These are phyloP conservation scores for Xylariomycetidae sp. DNA, from an alignment of 2,329 filamentous ascomycete genomes.

Conservation along the genomic window DNA sequence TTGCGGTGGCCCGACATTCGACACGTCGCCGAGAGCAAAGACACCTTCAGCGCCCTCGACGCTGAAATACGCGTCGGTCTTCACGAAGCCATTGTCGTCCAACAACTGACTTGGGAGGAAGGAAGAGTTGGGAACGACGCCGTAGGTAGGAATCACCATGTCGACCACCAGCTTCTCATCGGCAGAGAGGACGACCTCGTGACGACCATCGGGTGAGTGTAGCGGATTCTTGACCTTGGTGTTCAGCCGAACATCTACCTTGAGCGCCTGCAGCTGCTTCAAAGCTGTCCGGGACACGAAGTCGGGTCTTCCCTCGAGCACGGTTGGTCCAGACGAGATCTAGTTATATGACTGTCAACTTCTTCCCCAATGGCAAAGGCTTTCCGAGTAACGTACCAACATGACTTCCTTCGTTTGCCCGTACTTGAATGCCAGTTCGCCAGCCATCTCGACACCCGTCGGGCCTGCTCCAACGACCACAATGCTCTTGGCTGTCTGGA, in stretches of 20 bases:
- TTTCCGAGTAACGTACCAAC: slow-evolving; percentile 10
- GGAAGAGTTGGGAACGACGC: slow-evolving; percentile 21
- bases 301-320: slow-evolving; percentile 3
- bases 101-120: slow-evolving; percentile 21
- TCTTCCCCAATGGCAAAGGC: too few relatives aligned
- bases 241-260: slow-evolving; percentile 5
- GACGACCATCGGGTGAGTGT: slow-evolving; percentile 1
- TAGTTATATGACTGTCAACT: too few relatives aligned
- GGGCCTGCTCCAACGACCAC: slow-evolving; percentile 26
- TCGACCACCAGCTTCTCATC: slow-evolving; percentile 21
- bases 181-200: slow-evolving; percentile 13
- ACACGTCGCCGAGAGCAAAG: slow-evolving; percentile 24
- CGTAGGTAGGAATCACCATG: slow-evolving; percentile 26
- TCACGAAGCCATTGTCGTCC: slow-evolving; percentile 16
- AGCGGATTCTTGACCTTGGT: slow-evolving; percentile 3
- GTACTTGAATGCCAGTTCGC: slow-evolving; percentile 24
- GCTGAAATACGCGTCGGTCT: slow-evolving; percentile 18
- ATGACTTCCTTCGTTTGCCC: slow-evolving; percentile 18
- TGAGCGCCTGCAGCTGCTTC: slow-evolving; percentile 3
- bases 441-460: slow-evolving; percentile 28
- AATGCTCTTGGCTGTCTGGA: slow-evolving; percentile 20
- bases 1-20: slow-evolving; percentile 14
- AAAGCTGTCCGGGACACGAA: slow-evolving; percentile 4
- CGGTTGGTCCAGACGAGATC: slow-evolving; percentile 1
- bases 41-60: slow-evolving; percentile 16